Base-by-base conservation (phyloP, 345 rosid genomes). In the Salix suchowensis region DNA sequence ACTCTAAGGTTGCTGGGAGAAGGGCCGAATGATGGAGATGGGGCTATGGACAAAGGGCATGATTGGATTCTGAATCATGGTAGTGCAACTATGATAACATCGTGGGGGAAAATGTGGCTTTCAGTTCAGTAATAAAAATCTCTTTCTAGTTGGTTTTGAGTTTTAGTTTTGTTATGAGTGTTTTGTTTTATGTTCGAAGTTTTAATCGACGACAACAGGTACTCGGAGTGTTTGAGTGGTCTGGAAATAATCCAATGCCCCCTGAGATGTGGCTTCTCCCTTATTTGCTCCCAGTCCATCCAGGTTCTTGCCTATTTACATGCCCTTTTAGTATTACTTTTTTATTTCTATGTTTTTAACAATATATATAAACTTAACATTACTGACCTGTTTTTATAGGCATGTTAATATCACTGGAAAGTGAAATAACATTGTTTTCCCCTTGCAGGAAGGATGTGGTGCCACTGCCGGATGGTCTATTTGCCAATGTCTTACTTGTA, bases 51-150 rank as follows among this genome's bases (percentile, higher is more conserved):
- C 88, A 90, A 79, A 84, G 99, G 92, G 36, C 86, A 92, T 52
- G 84, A 84, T 65, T 96, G 99, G 99, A 92, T 96, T 86, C 80
- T 89, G 72, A 85, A 80, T 77, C 99, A 87, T 81, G 99, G 99
- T 76, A 88, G 99, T 80, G 99, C 99, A 80, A 93, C 97, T 76
- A 79, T 84, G 54, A 88, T 92, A 70, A 91, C 97, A 72, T 96
- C 99, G 44, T 92, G 97, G 99, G 98, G 99, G 7, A 93, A 96
- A 85, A 89, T 91, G 96, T 96, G 99, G 99, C 98, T 96, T 81
- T 92, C 99, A 90, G 99, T 96, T 90, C 77, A 23, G 88, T 76
- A 79, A 75, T 76, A 66, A 11, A 46, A 72, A 30, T 40, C 83
- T 76, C 6, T 37, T 37, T 44, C 24, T 71, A 48, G 30, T 64